Base-by-base conservation (phyloP, 768 basidiomycete species). In the Suillus luteus region DNA sequence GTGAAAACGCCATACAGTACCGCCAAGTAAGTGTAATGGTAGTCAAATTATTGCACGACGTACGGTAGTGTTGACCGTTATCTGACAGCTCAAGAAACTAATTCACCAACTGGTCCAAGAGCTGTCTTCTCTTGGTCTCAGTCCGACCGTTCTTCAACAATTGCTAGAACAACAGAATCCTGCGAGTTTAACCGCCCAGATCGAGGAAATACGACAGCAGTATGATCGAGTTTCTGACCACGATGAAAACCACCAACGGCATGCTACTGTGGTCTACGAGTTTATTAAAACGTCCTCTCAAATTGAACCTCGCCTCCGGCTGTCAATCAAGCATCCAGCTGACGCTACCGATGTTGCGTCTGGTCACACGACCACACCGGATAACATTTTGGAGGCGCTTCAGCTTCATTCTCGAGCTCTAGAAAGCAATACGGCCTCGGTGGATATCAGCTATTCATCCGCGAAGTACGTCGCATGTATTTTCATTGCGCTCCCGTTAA, bases 21-120 rank as follows among this genome's bases (percentile, higher is more conserved):
- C 82, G 91, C 38, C 87, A 89, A 80, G 92, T 91, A 62, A 60
- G 15, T 59, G 5, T 17, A n/a, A 11, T n/a, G 22, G 15, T n/a
- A 9, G 19, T 27, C 17, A 14, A n/a, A n/a, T n/a, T n/a, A 22
- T 3, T 41, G 10, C 24, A 17, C 17, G 17, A 37, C n/a, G n/a
- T n/a, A n/a, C 12, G 8, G 19, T 27, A 35, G 31, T 19, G 33
- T 35, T 44, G 22, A 65, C 11, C 40, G 17, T 41, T 38, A n/a
- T 41, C 41, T 24, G 37, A 48, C 68, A 96, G 91, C 86, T 98
- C 62, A 97, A 98, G 78, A 94, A 92, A 69, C 78, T 96, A 37
- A 95, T 98, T 68, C 91, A 92, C 66, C 83, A 88, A 71, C 85
- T 95, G 43, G 92, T 91, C 1, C 75, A 78, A 11, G 95, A 98